These are phyloP conservation scores for Paramecium pentaurelia DNA, from an alignment of 73 alveolate species.

Conservation along the genomic window DNA sequence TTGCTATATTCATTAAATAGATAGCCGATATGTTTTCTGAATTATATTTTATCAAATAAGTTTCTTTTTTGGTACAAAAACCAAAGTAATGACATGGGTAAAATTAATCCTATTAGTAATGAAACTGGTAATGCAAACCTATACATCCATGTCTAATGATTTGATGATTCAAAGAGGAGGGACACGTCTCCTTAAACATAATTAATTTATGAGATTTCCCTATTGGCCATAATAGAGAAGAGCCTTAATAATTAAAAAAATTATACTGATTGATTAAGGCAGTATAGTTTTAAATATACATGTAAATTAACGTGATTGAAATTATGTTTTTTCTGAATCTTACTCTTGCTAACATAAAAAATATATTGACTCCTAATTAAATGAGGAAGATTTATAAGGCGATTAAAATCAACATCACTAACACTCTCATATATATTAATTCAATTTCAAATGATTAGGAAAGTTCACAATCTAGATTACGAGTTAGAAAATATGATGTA, in stretches of 20 bases:
- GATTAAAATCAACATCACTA: neutral
- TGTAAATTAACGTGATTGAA: neutral
- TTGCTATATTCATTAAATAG: neutral
- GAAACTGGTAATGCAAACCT: neutral
- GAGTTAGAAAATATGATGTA: neutral
- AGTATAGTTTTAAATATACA: neutral
- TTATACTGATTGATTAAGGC: neutral
- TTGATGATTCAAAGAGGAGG: neutral
- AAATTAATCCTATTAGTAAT: neutral
- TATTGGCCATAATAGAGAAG: neutral
- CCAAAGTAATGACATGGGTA: neutral
- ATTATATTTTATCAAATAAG: neutral
- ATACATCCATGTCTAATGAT: neutral
- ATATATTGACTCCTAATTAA: neutral
- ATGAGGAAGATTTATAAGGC: neutral
- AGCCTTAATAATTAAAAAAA: neutral
- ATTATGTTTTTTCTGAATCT: neutral
- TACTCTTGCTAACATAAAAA: neutral
- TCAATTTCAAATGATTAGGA: neutral
- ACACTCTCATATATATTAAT: neutral
- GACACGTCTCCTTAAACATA: neutral
- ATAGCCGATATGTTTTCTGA: neutral
- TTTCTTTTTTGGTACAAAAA: neutral
- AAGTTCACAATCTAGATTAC: neutral
- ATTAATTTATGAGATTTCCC: neutral